phyloP scores from a whole-genome alignment of 805 yeast genomes.

The Saturnispora kantuleensis region DNA sequence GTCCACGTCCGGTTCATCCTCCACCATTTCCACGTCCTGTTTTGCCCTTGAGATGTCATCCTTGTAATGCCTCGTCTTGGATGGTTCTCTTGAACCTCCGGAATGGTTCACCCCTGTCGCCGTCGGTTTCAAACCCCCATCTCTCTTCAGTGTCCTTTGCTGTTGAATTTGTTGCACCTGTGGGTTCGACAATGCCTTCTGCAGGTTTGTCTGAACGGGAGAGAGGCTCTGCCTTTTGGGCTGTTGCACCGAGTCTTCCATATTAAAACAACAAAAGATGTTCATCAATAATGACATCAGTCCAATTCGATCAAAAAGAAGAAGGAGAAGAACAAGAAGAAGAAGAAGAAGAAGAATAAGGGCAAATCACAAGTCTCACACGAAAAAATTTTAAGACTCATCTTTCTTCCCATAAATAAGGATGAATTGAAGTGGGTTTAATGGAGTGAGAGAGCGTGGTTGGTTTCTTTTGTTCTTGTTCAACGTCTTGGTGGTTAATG shows the following conservation, averaged over 20 bases:
- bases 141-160: background rate
- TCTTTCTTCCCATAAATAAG: background rate
- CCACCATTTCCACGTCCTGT: too few species aligned
- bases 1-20: background rate
- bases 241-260: slow-evolving; percentile 23
- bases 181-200: slow-evolving; percentile 24
- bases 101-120: too few species aligned
- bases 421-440: background rate
- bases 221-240: slow-evolving; percentile 17
- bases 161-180: slow-evolving; percentile 10
- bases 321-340: background rate
- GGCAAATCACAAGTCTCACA: background rate
- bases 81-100: too few species aligned
- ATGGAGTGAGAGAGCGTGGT: background rate
- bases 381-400: background rate
- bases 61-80: too few species aligned
- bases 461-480: too few species aligned
- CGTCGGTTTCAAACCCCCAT: too few species aligned
- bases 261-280: slow-evolving; percentile 28
- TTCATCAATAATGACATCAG: slow-evolving; percentile 28
- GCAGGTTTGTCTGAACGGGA: slow-evolving; percentile 27
- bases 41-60: too few species aligned
- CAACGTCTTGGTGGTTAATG: too few species aligned
- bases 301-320: background rate
- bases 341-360: background rate